Evolutionary conservation across 345 rosid species (phyloP), one percentile per base, ranked within the genome.

Genomic region (Gossypium arboreum): DNA sequence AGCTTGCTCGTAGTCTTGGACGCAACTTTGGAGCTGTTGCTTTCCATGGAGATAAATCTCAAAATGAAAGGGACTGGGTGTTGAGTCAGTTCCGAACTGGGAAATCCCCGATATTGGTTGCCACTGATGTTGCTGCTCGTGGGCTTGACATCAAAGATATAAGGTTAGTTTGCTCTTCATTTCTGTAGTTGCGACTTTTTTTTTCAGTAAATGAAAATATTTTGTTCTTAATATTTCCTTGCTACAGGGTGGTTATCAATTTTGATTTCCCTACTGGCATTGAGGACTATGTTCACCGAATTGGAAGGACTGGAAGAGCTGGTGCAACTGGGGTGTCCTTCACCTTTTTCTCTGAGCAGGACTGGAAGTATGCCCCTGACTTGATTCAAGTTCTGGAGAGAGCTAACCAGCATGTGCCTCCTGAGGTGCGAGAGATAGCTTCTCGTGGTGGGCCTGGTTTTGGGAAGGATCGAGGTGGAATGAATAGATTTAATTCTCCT

Each of bases 241-340:
- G 63, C 54, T 67, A 67, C 85, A 93, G 99, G 87, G 88, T 95
- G 16, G 99, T 95, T 85, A 89, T 95, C 82, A 93, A 93, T 84
- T 95, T 84, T 48, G 98, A 95, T 81, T 95, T 95, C 76, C 99
- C 98, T 43, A 90, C 89, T 25, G 98, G 98, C 24, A 75, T 95
- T 80, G 98, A 95, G 89, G 99, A 95, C 81, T 93, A 95, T 82
- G 97, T 95, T n/a, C 98, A 93, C 73, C 94, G 98, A 74, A 95
- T 95, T 79, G 98, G 98, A 72, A 90, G 99, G 88, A 95, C 98
- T 44, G 99, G 99, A 61, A 86, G 99, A 81, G 98, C 99, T 18
- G 98, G 99, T 80, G 99, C 98, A 73, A 95, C 96, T 34, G 99
- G 99, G 39, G 84, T 95, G 79, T 81, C 97, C 0, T 90, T 89